Conservation (phyloP, 1,284 basidiomycete genomes). For the Ceratobasidium sp. region DNA sequence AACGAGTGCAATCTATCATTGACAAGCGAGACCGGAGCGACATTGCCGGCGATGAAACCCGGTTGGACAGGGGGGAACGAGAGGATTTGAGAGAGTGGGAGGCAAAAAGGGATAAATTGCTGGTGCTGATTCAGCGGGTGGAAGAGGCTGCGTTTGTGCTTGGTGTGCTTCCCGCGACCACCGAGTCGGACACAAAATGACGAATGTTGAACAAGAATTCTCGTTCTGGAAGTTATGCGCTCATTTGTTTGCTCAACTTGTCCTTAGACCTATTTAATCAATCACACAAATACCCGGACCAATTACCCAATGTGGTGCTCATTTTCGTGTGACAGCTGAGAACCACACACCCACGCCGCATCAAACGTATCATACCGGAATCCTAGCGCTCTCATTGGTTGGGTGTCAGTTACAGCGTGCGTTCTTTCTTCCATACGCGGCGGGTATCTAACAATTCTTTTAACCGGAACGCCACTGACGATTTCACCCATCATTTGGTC, state of each 20-base stretch:
- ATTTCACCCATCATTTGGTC: too few relatives aligned
- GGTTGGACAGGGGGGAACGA: conserved; percentile 79
- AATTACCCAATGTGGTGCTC: background rate
- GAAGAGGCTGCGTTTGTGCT: conserved; percentile 89
- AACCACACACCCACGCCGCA: background rate
- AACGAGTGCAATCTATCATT: conserved; percentile 77
- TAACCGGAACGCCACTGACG: too few relatives aligned
- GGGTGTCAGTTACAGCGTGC: too few relatives aligned
- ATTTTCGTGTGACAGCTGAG: background rate
- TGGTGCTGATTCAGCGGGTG: conserved; percentile 81
- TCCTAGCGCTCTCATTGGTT: too few relatives aligned
- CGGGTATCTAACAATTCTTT: too few relatives aligned
- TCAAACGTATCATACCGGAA: background rate
- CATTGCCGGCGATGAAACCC: conserved; percentile 76
- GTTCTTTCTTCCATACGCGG: too few relatives aligned
- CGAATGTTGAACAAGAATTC: background rate
- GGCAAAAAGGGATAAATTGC: conserved; percentile 76
- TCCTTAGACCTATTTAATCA: background rate
- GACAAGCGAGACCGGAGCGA: conserved; percentile 85
- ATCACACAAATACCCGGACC: background rate
- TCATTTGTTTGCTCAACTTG: background rate
- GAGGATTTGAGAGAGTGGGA: conserved; percentile 77
- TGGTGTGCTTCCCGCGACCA: conserved; percentile 59
- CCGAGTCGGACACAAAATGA: conserved; percentile 31
- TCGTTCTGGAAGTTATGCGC: background rate